Evolutionary conservation across 2,329 filamentous ascomycete genomes (phyloP), one percentile per base, ranked within the genome.

Genomic region (Pyrenophora graminea): DNA sequence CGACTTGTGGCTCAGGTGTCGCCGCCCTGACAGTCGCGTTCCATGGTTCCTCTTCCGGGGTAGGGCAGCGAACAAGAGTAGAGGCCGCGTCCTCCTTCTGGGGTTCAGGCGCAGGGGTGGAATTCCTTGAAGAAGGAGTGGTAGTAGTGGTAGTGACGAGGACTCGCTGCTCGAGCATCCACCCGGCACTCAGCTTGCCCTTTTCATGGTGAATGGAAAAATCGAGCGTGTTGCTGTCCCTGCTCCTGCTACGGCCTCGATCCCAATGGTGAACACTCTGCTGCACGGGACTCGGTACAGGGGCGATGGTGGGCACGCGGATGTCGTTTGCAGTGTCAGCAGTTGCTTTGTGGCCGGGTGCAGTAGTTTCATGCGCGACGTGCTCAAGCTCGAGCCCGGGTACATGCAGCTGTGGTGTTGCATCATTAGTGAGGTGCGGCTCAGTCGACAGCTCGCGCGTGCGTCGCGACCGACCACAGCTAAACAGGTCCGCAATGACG

Each of bases 401-500:
- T 30, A 9, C 10, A 30, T 30, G 27, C 10, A 30, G 27, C 9
- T 21, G 23, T 25, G 45, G 32, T 42, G 49, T 40, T 21, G 46
- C 34, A 34, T 44, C 50, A 18, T 49, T 38, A 32, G 39, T 39
- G 36, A 39, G 30, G 39, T 37, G 39, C 21, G 38, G 12, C 34
- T 48, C 36, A 12, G 42, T 40, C 17, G 33, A 37, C 23, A 40
- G 38, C 39, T 48, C 45, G 46, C 46, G 53, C 18, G 44, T 34
- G 40, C 43, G 44, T 43, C 53, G 45, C 41, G 53, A 34, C 25
- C 50, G 21, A 12, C 49, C 50, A 25, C 53, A 56, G 31, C 42
- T 53, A 30, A 56, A 56, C 13, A 56, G 31, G 18, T 53, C 53
- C 15, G 50, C 47, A n/a, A 56, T 33, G n/a, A 32, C 43, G 17